Evolutionary conservation across 495 filamentous ascomycete species (phyloP).

Genomic region (Cercophora scortea): DNA sequence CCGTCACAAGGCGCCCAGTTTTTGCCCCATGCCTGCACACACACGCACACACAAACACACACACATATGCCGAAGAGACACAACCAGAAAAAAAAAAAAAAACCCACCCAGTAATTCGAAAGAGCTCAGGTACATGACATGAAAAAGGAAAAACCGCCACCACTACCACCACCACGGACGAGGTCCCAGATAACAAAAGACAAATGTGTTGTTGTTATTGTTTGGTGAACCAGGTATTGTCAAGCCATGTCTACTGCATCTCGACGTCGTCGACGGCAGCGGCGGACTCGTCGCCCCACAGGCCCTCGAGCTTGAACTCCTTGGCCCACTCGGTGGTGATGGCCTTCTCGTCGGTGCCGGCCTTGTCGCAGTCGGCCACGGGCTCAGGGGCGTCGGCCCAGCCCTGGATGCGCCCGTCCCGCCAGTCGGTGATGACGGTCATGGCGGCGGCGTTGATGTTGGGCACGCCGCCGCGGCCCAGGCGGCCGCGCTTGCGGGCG

Average conservation of each 20-base stretch:
- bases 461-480: conserved; percentile 85
- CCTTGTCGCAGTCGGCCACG: conserved; percentile 30
- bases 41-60: neutral
- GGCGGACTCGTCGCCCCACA: conserved; percentile 60
- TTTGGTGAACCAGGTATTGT: neutral
- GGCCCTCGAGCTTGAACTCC: conserved; percentile 90
- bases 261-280: conserved; percentile 22
- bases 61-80: neutral
- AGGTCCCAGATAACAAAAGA: too few species aligned
- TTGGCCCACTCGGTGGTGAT: conserved; percentile 90
- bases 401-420: conserved; percentile 89
- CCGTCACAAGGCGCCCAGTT: too few species aligned
- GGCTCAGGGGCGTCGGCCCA: conserved; percentile 72
- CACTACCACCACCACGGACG: too few species aligned
- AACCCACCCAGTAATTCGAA: neutral
- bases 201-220: neutral
- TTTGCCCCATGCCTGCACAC: too few species aligned
- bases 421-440: conserved; percentile 90
- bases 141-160: too few species aligned
- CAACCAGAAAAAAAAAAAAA: neutral
- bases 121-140: too few species aligned
- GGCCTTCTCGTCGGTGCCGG: conserved; percentile 63
- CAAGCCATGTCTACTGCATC: conserved; percentile 12
- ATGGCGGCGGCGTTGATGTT: conserved; percentile 83
- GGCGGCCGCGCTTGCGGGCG: conserved; percentile 79